Conservation (phyloP, 1,284 basidiomycete species). For the Cystobasidiaceae sp. region DNA sequence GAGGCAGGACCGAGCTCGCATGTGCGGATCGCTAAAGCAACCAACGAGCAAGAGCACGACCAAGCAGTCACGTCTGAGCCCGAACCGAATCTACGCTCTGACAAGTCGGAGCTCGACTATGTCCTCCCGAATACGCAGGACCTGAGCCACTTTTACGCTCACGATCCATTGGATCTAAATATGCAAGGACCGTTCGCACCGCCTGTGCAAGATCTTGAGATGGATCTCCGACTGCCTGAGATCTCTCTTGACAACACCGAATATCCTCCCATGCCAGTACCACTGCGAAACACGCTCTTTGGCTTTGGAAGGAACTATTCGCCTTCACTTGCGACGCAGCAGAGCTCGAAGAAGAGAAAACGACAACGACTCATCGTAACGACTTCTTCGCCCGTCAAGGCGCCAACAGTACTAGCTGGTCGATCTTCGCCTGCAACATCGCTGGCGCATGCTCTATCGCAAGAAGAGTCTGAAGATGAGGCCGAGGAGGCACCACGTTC, state of each 20-base stretch:
- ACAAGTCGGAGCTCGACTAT: neutral
- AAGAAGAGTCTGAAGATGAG: neutral
- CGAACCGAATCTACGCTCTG: conserved; percentile 1
- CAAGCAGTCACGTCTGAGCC: conserved; percentile 2
- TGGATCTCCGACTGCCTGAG: no score
- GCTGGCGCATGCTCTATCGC: neutral
- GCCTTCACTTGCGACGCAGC: neutral
- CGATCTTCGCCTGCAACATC: neutral
- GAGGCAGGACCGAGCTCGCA: no score
- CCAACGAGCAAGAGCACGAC: no score
- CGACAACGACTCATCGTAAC: neutral
- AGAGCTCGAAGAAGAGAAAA: neutral
- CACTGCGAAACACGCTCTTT: conserved; percentile 1
- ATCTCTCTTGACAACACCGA: neutral
- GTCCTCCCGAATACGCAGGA: neutral
- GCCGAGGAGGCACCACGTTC: neutral
- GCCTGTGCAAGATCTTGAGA: no score
- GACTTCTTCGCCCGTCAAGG: neutral
- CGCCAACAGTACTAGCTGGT: neutral
- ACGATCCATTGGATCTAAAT: no score
- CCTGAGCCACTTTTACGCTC: neutral
- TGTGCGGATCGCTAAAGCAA: no score
- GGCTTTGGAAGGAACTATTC: conserved; percentile 23
- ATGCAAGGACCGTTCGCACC: no score
- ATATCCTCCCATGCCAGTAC: conserved; percentile 11